phyloP scores from a whole-genome alignment of 345 rosid species.

The Combretum micranthum region DNA sequence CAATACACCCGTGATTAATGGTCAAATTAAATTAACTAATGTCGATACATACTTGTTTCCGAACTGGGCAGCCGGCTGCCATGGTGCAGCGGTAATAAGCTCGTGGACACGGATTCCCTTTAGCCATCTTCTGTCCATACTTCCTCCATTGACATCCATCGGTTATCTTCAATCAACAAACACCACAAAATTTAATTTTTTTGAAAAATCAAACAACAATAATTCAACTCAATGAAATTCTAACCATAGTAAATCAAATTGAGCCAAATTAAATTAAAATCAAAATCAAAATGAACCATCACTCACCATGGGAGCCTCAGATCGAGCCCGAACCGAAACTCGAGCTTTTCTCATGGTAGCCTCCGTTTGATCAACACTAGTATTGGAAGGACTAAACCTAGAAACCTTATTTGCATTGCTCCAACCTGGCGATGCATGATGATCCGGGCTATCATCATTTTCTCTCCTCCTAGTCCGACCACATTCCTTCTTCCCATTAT shows the following conservation, averaged over 20 bases:
- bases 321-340: conserved; percentile 61
- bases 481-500: conserved; percentile 13
- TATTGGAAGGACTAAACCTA: conserved; percentile 33
- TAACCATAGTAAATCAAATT: too few relatives aligned
- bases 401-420: conserved; percentile 32
- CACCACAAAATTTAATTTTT: background rate
- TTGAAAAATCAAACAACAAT: background rate
- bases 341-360: conserved; percentile 68
- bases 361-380: conserved; percentile 45
- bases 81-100: conserved; percentile 77
- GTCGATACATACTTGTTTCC: conserved; percentile 44
- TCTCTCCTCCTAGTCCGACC: conserved; percentile 17
- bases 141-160: conserved; percentile 84
- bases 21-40: too few relatives aligned
- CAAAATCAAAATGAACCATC: background rate
- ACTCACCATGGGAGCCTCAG: conserved; percentile 27
- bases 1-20: too few relatives aligned
- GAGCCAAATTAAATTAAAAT: too few relatives aligned
- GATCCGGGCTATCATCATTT: conserved; percentile 36
- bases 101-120: conserved; percentile 77
- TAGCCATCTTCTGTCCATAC: conserved; percentile 77
- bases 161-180: conserved; percentile 27
- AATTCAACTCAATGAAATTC: too few relatives aligned
- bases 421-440: conserved; percentile 18
- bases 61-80: conserved; percentile 77